phyloP scores from a whole-genome alignment of 345 rosid species.

The Lumnitzera racemosa region DNA sequence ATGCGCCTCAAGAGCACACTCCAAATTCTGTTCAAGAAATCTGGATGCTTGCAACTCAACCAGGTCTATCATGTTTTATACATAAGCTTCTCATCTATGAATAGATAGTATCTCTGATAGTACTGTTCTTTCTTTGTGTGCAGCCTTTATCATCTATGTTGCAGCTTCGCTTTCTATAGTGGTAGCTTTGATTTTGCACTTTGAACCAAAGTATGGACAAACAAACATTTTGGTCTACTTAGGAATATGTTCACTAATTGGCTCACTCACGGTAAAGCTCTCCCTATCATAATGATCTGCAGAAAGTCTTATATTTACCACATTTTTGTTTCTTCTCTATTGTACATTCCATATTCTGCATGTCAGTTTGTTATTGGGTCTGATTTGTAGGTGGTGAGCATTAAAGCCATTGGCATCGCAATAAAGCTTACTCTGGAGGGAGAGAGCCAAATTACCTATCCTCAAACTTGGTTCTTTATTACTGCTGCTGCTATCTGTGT shows the following conservation, averaged over 20 bases:
- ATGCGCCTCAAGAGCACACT: slow-evolving; percentile 84
- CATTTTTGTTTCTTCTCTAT: background rate
- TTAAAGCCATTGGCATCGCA: slow-evolving; percentile 25
- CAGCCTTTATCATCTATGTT: slow-evolving; percentile 79
- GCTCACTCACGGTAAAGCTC: slow-evolving; percentile 63
- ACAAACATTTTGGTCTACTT: slow-evolving; percentile 71
- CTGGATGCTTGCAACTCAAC: slow-evolving; percentile 77
- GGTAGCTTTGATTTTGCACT: slow-evolving; percentile 71
- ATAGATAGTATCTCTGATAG: no score
- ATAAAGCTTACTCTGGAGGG: slow-evolving; percentile 26
- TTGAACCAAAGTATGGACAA: slow-evolving; percentile 82
- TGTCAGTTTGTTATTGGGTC: background rate
- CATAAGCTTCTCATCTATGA: no score
- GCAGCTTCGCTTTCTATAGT: slow-evolving; percentile 55
- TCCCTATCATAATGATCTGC: slow-evolving; percentile 5
- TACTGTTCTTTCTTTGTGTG: slow-evolving; percentile 7
- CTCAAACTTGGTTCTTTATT: slow-evolving; percentile 22
- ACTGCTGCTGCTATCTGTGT: slow-evolving; percentile 15
- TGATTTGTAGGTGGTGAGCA: slow-evolving; percentile 21
- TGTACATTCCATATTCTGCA: no score
- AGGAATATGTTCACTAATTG: slow-evolving; percentile 86
- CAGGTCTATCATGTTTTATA: slow-evolving; percentile 35
- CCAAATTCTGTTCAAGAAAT: slow-evolving; percentile 70
- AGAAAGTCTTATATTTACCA: background rate
- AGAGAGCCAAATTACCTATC: slow-evolving; percentile 18